Conservation (phyloP, 2,329 filamentous ascomycete genomes). For the Pseudopyricularia javanii region DNA sequence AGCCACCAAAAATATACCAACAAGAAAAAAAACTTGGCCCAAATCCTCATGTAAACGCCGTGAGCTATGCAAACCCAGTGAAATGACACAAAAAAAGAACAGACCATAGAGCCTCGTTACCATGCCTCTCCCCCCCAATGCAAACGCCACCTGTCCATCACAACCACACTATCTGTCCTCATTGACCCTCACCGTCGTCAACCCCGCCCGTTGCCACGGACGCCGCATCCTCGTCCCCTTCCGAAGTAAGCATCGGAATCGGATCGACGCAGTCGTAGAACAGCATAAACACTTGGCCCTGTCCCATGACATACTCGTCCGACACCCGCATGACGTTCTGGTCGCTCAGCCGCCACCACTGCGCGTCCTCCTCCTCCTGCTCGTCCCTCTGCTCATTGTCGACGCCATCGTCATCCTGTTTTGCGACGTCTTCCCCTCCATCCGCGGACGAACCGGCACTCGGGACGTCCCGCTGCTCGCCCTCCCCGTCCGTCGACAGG, state of each 20-base stretch:
- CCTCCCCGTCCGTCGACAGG: not conserved
- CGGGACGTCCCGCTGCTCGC: slow-evolving; percentile 7
- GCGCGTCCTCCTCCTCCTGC: slow-evolving; percentile 23
- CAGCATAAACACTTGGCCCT: slow-evolving; percentile 88
- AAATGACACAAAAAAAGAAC: too few species aligned
- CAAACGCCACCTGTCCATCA: too few species aligned
- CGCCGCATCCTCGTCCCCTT: not conserved
- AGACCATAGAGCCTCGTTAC: too few species aligned
- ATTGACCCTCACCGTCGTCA: not conserved
- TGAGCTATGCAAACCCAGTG: too few species aligned
- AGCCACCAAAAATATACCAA: too few species aligned
- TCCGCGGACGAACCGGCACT: slow-evolving; percentile 1
- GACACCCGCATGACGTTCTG: slow-evolving; percentile 66
- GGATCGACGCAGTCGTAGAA: slow-evolving; percentile 75
- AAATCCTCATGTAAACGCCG: too few species aligned
- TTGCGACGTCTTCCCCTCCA: not conserved
- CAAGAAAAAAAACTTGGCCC: too few species aligned
- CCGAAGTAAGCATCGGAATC: slow-evolving; percentile 24
- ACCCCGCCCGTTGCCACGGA: not conserved
- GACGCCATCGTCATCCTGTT: not conserved
- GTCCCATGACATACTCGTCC: slow-evolving; percentile 59
- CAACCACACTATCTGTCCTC: too few species aligned
- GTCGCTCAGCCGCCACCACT: slow-evolving; percentile 90
- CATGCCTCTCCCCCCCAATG: too few species aligned
- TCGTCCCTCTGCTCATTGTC: slow-evolving; percentile 4